Conservation (phyloP, 352 stramenopile species). For the Pythium oligandrum region DNA sequence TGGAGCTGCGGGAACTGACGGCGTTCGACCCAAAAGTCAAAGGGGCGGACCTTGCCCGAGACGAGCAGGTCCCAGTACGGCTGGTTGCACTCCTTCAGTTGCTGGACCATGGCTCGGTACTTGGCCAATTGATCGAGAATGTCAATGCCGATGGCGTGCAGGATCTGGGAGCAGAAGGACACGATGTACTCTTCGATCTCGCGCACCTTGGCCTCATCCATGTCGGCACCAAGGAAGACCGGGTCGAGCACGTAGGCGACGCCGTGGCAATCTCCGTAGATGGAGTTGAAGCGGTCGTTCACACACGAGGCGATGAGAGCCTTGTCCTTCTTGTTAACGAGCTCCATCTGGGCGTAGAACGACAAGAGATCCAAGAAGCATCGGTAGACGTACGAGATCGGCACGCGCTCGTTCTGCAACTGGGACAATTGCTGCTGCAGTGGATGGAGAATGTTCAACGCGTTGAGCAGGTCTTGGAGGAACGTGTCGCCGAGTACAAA, state of each 20-base stretch:
- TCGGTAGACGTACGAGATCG: conserved; percentile 53
- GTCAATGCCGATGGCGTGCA: conserved; percentile 27
- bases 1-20: conserved; percentile 56
- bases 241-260: conserved; percentile 61
- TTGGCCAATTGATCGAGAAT: conserved; percentile 43
- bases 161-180: conserved; percentile 29
- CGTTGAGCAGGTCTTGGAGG: conserved; percentile 47
- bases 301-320: conserved; percentile 60
- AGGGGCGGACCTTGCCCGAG: conserved; percentile 35
- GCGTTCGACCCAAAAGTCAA: conserved; percentile 59
- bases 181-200: conserved; percentile 47
- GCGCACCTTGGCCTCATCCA: conserved; percentile 42
- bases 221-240: conserved; percentile 35
- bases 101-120: conserved; percentile 39
- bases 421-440: conserved; percentile 48
- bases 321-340: conserved; percentile 72
- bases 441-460: conserved; percentile 48
- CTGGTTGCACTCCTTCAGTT: conserved; percentile 51
- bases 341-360: conserved; percentile 49
- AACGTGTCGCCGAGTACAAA: conserved; percentile 65
- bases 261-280: conserved; percentile 57
- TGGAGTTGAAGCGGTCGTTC: conserved; percentile 53
- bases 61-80: conserved; percentile 51
- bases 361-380: conserved; percentile 42
- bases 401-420: conserved; percentile 32